phyloP scores from a whole-genome alignment of 208 protist species.

The Naegleria fowleri region DNA sequence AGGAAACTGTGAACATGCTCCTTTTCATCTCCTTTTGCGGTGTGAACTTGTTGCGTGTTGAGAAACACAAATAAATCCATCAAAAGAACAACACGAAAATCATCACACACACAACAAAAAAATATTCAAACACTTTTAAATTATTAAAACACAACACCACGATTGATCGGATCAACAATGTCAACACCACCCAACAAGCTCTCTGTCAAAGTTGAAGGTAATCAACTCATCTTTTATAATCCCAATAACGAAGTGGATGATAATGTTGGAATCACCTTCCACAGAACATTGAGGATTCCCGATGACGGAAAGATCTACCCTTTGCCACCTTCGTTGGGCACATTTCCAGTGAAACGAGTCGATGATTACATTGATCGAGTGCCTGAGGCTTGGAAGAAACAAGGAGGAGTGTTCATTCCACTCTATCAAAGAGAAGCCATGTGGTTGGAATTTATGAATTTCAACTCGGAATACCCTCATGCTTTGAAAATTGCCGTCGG shows the following conservation, averaged over 20 bases:
- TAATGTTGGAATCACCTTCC: neutral
- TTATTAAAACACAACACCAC: too few species aligned
- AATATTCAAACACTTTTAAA: too few species aligned
- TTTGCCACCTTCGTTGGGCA: slow-evolving; percentile 23
- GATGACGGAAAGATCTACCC: slow-evolving; percentile 33
- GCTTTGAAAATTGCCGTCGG: slow-evolving; percentile 34
- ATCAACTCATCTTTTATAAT: neutral
- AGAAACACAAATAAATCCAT: too few species aligned
- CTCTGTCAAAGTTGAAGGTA: neutral
- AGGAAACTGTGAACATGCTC: too few species aligned
- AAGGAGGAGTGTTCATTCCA: slow-evolving; percentile 14
- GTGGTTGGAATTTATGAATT: slow-evolving; percentile 31
- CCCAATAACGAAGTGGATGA: neutral
- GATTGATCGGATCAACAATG: neutral
- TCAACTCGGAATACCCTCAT: neutral
- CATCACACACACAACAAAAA: too few species aligned
- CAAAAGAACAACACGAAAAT: too few species aligned
- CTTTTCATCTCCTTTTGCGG: too few species aligned
- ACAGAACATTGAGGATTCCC: slow-evolving; percentile 32
- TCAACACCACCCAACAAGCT: neutral
- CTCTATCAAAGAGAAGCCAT: slow-evolving; percentile 33
- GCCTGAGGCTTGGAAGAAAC: neutral
- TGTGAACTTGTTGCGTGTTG: too few species aligned
- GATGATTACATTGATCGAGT: slow-evolving; percentile 14
- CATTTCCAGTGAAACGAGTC: slow-evolving; percentile 26